These are phyloP conservation scores for Metroxylon sagu DNA, from an alignment of 176 grass and related monocot genomes.

Conservation along the genomic window DNA sequence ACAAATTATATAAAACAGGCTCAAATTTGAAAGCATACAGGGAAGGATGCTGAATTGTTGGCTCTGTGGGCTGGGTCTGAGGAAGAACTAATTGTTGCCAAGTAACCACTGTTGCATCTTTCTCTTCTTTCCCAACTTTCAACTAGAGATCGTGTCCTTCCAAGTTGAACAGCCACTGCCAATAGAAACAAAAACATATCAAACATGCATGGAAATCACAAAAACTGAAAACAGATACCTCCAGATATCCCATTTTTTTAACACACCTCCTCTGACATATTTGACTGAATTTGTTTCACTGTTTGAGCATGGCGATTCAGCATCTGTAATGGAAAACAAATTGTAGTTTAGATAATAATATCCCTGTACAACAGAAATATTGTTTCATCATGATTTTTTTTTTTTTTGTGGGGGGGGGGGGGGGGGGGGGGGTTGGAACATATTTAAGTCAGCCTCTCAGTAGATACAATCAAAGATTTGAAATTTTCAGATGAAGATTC, in stretches of 20 bases:
- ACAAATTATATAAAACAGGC: no score
- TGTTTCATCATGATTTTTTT: no score
- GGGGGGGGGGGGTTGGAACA: no score
- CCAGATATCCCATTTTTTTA: neutral
- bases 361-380: no score
- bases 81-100: slow-evolving; percentile 22
- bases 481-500: no score
- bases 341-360: slow-evolving; percentile 2
- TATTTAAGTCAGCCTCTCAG: no score
- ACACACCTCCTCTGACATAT: slow-evolving; percentile 92
- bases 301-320: slow-evolving; percentile 59
- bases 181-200: slow-evolving; percentile 26
- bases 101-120: slow-evolving; percentile 31
- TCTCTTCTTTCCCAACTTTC: slow-evolving; percentile 85
- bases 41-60: no score
- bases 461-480: no score
- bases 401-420: no score
- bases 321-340: slow-evolving; percentile 35
- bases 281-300: slow-evolving; percentile 46
- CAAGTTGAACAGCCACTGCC: slow-evolving; percentile 78
- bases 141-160: slow-evolving; percentile 84
- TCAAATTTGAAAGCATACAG: no score
- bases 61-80: no score
- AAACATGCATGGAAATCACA: slow-evolving; percentile 15
- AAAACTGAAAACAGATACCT: neutral